Percentiles rank a stretch among this genome's conserved stretches.
These are phyloP conservation scores for Dendrocalamus latiflorus DNA, from an alignment of 202 grass and related monocot genomes.

Conservation along the genomic window DNA sequence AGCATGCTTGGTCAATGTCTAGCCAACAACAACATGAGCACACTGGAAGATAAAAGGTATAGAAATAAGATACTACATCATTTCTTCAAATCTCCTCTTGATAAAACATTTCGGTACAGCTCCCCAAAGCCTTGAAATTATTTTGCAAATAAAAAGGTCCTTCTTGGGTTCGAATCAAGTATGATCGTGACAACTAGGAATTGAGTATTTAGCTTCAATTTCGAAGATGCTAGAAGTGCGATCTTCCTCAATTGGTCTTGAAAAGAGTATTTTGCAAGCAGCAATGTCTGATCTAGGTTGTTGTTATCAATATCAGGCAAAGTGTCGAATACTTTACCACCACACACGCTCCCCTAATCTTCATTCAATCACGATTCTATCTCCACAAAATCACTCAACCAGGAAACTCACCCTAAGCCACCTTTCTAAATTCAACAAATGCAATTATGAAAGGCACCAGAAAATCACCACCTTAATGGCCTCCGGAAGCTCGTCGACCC, in stretches of 20 bases:
- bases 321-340: background rate
- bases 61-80: background rate
- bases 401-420: background rate
- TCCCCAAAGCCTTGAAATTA: background rate
- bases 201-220: background rate
- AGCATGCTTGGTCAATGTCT: background rate
- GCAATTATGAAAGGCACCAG: background rate
- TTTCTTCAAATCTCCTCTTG: background rate
- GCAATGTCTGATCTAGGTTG: background rate
- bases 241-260: background rate
- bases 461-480: conserved; percentile 58
- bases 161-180: background rate
- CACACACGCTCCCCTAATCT: background rate
- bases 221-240: background rate
- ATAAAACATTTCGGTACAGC: background rate
- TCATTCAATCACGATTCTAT: background rate
- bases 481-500: conserved; percentile 54
- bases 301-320: background rate
- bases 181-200: background rate
- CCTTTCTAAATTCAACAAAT: background rate
- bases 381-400: background rate
- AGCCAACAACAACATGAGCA: background rate
- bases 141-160: background rate
- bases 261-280: conserved; percentile 15
- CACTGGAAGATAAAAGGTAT: background rate